Base-by-base conservation (phyloP, 1,284 basidiomycete species). In the Rhodotorula sp. region DNA sequence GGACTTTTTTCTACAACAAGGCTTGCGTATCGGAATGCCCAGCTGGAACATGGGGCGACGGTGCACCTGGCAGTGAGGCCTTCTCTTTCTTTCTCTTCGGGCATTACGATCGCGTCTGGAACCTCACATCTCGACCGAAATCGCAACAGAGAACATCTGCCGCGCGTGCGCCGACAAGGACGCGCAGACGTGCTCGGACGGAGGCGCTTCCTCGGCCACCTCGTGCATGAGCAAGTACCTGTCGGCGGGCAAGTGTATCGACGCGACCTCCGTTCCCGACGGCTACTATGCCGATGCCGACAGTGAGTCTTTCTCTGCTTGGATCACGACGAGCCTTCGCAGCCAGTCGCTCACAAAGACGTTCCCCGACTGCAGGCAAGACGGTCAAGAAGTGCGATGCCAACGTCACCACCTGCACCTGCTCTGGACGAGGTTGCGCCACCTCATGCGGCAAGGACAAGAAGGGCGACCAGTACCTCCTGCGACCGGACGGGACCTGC, bases 381-480 rank as follows among this genome's bases (percentile, higher is more conserved):
- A 14, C 8, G 22, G 49, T 51, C 22, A 22, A 14, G 24, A 51
- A 51, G 49, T 51, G 49, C 49, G n/a, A 51, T 24, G 49, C 49
- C 22, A 51, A 51, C 49, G 49, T 51, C 22, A n/a, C 49, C 8
- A 51, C 49, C 24, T 51, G 49, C 49, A 51, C 49, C n/a, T 51
- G 49, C 22, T 51, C 49, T 24, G 49, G 49, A 26, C 22, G 12
- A 22, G 49, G 49, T 24, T 51, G 49, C 22, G 49, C 49, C 3
- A 51, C 49, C 14, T 51, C 49, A 2, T 51, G 49, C 49, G 49
- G 49, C 6, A 51, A 51, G n/a, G 49, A 51, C 49, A 51, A n/a
- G 49, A 51, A 51, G n/a, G 49, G 58, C 44, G 26, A 60, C 18
- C 58, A 60, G 45, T 29, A n/a, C 44, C 20, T 57, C 30, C 55